These are phyloP conservation scores for Xylaria nigripes DNA, from an alignment of 495 filamentous ascomycete genomes.

Conservation along the genomic window DNA sequence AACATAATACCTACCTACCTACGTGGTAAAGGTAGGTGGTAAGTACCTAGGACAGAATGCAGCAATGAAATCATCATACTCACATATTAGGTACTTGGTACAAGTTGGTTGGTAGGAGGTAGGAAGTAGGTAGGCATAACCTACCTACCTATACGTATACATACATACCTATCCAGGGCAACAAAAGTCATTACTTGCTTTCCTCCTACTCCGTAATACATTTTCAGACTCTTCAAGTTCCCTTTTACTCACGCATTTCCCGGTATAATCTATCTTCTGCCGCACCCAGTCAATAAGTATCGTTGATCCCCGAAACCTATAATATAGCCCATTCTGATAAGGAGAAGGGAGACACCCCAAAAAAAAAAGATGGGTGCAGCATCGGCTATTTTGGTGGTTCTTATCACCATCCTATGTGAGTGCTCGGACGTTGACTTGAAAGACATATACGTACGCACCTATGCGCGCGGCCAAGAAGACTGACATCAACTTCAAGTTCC, in stretches of 20 bases:
- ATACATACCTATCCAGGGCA: too few relatives aligned
- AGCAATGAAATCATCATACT: conserved; percentile 6
- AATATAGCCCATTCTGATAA: background rate
- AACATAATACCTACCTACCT: too few relatives aligned
- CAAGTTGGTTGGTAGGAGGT: too few relatives aligned
- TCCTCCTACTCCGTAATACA: background rate
- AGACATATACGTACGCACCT: background rate
- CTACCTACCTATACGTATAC: too few relatives aligned
- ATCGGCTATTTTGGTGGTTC: conserved; percentile 45
- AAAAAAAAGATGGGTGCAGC: conserved; percentile 48
- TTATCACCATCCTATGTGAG: conserved; percentile 51
- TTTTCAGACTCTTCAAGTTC: background rate
- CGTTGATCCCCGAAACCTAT: background rate
- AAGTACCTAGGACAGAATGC: background rate
- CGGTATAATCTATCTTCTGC: background rate
- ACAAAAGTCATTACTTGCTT: background rate
- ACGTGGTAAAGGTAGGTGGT: background rate
- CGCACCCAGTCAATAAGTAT: too few relatives aligned
- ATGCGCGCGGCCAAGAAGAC: background rate
- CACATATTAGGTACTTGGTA: background rate
- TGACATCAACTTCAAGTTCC: conserved; percentile 26
- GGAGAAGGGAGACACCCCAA: too few relatives aligned
- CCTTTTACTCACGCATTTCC: background rate
- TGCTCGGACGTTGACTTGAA: background rate
- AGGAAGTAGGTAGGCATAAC: background rate